Evolutionary conservation across 768 basidiomycete species (phyloP).

Genomic region (Lactarius evosmus): DNA sequence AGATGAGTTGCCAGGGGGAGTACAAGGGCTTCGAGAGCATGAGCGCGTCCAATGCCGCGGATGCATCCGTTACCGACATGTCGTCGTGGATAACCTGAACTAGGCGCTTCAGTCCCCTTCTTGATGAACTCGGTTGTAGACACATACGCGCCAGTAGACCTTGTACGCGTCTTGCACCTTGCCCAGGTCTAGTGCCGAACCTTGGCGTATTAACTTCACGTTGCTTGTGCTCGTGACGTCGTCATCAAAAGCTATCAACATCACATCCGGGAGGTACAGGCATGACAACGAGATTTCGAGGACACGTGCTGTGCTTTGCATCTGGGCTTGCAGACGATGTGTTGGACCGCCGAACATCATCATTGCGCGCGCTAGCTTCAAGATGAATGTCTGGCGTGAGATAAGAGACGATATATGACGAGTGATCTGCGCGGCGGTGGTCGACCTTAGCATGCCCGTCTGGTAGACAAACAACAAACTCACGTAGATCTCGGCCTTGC

Average conservation of each 20-base stretch:
- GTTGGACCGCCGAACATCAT: slow-evolving; percentile 89
- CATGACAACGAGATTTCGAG: slow-evolving; percentile 73
- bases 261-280: slow-evolving; percentile 71
- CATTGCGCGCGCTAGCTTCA: slow-evolving; percentile 80
- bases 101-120: slow-evolving; percentile 1
- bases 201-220: slow-evolving; percentile 74
- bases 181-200: slow-evolving; percentile 67
- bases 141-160: slow-evolving; percentile 68
- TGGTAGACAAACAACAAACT: slow-evolving; percentile 31
- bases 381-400: slow-evolving; percentile 77
- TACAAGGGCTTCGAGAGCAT: slow-evolving; percentile 69
- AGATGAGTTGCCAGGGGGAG: slow-evolving; percentile 52
- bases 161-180: slow-evolving; percentile 69
- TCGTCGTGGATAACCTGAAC: slow-evolving; percentile 80
- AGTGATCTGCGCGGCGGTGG: slow-evolving; percentile 52
- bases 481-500: slow-evolving; percentile 73
- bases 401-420: slow-evolving; percentile 81
- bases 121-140: not conserved
- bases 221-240: slow-evolving; percentile 73
- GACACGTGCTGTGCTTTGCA: slow-evolving; percentile 73
- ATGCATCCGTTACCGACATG: slow-evolving; percentile 70
- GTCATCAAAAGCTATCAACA: slow-evolving; percentile 84
- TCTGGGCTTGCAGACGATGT: slow-evolving; percentile 79
- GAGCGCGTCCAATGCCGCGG: slow-evolving; percentile 61
- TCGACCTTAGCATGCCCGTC: not conserved